phyloP scores from a whole-genome alignment of 805 yeast species.

The Candida ascalaphidarum region DNA sequence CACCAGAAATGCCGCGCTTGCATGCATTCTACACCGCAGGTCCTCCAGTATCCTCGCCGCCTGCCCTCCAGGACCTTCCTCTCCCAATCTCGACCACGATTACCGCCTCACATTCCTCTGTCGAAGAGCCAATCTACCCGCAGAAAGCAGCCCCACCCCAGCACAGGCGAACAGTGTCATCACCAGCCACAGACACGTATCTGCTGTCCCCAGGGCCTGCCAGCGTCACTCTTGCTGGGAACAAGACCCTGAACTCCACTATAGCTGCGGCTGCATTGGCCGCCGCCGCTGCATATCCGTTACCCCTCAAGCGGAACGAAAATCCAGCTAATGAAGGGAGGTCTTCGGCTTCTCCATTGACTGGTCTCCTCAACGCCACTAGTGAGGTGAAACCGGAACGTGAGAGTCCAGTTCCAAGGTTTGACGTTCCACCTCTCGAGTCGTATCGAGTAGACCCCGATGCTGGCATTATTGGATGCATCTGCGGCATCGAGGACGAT shows the following conservation, averaged over 20 bases:
- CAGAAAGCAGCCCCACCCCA: too few relatives aligned
- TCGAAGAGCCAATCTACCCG: too few relatives aligned
- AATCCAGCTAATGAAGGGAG: slow-evolving; percentile 7
- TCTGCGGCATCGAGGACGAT: slow-evolving; percentile 80
- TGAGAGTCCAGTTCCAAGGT: not conserved
- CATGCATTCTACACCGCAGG: too few relatives aligned
- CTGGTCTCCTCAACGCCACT: not conserved
- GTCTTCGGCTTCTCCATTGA: too few relatives aligned
- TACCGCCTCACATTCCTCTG: not conserved
- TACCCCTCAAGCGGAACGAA: slow-evolving; percentile 38
- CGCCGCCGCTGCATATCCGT: slow-evolving; percentile 71
- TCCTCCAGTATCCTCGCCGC: too few relatives aligned
- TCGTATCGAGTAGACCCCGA: slow-evolving; percentile 68
- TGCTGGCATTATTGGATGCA: slow-evolving; percentile 80
- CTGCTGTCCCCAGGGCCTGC: slow-evolving; percentile 38
- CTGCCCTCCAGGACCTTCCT: too few relatives aligned
- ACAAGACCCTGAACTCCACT: slow-evolving; percentile 41
- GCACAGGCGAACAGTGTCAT: too few relatives aligned
- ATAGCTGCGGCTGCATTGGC: slow-evolving; percentile 82
- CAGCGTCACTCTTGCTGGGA: slow-evolving; percentile 29
- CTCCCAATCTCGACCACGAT: too few relatives aligned
- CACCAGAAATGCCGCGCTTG: too few relatives aligned
- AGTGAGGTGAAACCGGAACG: too few relatives aligned
- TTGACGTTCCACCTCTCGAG: slow-evolving; percentile 24
- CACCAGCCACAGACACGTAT: slow-evolving; percentile 1